phyloP scores from a whole-genome alignment of 2,329 filamentous ascomycete genomes.

The Diaporthe australafricana region DNA sequence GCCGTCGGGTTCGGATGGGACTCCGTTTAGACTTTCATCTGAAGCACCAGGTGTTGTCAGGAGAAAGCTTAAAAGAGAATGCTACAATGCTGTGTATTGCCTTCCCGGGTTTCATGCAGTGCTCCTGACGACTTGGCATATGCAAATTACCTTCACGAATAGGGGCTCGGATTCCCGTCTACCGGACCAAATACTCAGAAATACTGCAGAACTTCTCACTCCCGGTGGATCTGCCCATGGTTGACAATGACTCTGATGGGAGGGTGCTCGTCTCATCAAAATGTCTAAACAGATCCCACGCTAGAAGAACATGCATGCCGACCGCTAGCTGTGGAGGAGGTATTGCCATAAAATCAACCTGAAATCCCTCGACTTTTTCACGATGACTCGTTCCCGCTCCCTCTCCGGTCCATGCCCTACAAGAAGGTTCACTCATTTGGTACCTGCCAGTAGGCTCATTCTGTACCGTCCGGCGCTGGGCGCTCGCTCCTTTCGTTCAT shows the following conservation, averaged over 20 bases:
- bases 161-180: background rate
- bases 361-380: background rate
- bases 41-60: slow-evolving; percentile 19
- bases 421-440: background rate
- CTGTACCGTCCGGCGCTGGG: slow-evolving; percentile 3
- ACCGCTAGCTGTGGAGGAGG: background rate
- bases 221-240: slow-evolving; percentile 5
- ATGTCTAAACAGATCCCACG: background rate
- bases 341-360: slow-evolving; percentile 1
- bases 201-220: background rate
- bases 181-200: slow-evolving; percentile 3
- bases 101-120: slow-evolving; percentile 6
- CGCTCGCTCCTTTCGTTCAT: slow-evolving; percentile 5
- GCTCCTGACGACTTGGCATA: slow-evolving; percentile 16
- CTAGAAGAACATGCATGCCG: background rate
- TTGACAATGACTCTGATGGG: slow-evolving; percentile 17
- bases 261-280: slow-evolving; percentile 23
- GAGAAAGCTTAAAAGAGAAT: slow-evolving; percentile 14
- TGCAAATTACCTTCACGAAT: slow-evolving; percentile 2
- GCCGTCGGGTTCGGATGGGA: background rate
- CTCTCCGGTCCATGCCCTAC: background rate
- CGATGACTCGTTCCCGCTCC: background rate
- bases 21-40: slow-evolving; percentile 28
- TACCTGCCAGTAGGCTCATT: background rate
- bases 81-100: background rate